A percentile compares a stretch with the other conserved stretches of the same genome.
Conservation (phyloP, 1,284 basidiomycete genomes). For the Ganoderma lucidum region DNA sequence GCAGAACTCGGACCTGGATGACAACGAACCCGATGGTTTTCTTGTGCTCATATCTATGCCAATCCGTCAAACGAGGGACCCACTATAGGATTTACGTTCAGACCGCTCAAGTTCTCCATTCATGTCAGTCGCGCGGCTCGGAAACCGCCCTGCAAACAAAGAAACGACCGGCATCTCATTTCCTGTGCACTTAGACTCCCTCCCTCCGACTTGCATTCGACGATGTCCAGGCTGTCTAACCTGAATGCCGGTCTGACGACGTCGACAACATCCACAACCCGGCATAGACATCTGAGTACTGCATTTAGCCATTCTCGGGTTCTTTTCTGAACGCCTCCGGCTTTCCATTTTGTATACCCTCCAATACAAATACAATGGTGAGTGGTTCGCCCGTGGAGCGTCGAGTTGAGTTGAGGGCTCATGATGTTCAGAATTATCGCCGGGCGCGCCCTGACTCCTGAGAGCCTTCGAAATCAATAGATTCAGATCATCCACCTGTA, state of each 20-base stretch:
- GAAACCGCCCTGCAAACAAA: conserved; percentile 2
- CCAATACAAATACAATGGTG: conserved; percentile 1
- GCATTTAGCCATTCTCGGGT: neutral
- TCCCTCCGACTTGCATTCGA: neutral
- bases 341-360: neutral
- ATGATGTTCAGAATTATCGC: neutral
- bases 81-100: conserved; percentile 14
- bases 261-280: too few relatives aligned
- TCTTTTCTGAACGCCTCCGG: neutral
- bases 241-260: neutral
- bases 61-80: conserved; percentile 9
- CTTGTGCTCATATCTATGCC: neutral
- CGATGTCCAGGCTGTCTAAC: conserved; percentile 1
- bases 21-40: neutral
- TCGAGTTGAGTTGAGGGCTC: conserved; percentile 9
- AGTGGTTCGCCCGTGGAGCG: neutral
- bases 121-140: neutral
- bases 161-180: conserved; percentile 1
- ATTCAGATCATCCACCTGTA: neutral
- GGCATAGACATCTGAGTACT: neutral
- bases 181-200: neutral
- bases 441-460: neutral
- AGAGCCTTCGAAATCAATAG: neutral
- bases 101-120: neutral
- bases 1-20: too few relatives aligned